Conservation (phyloP, 805 yeast genomes). For the Zygosaccharomyces pseudorouxii region DNA sequence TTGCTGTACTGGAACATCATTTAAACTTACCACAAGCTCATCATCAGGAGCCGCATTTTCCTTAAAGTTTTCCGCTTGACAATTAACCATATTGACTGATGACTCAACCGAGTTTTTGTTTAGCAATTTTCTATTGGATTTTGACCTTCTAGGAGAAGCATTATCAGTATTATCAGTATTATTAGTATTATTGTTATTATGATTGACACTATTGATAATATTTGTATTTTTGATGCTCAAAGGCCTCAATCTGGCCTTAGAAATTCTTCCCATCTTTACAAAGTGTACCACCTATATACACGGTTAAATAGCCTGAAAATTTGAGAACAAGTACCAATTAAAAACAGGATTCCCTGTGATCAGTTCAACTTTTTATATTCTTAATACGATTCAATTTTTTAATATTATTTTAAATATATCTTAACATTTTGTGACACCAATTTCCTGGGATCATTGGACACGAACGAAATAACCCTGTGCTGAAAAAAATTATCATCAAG, state of each 20-base stretch:
- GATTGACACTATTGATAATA: too few species aligned
- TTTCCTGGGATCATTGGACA: neutral
- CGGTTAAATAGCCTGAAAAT: neutral
- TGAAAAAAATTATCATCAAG: conserved; percentile 3
- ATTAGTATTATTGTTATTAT: too few species aligned
- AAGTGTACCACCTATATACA: neutral
- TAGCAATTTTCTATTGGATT: neutral
- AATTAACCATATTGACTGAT: neutral
- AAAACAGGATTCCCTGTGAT: neutral
- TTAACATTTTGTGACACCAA: conserved; percentile 5
- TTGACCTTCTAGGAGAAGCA: neutral
- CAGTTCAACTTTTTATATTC: neutral
- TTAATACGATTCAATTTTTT: neutral
- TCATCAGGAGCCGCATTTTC: neutral
- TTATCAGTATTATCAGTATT: neutral
- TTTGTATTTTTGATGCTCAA: neutral
- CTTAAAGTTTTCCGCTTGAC: neutral
- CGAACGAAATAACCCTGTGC: neutral
- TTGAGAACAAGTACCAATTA: neutral
- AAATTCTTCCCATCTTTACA: neutral
- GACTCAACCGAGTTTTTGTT: neutral
- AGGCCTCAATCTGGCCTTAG: neutral
- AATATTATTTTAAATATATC: neutral
- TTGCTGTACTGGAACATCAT: conserved; percentile 5
- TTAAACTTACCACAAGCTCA: neutral